Percentiles rank a stretch among this genome's conserved stretches.
phyloP scores from a whole-genome alignment of 2,329 filamentous ascomycete genomes.

The Trichoderma simmonsii region DNA sequence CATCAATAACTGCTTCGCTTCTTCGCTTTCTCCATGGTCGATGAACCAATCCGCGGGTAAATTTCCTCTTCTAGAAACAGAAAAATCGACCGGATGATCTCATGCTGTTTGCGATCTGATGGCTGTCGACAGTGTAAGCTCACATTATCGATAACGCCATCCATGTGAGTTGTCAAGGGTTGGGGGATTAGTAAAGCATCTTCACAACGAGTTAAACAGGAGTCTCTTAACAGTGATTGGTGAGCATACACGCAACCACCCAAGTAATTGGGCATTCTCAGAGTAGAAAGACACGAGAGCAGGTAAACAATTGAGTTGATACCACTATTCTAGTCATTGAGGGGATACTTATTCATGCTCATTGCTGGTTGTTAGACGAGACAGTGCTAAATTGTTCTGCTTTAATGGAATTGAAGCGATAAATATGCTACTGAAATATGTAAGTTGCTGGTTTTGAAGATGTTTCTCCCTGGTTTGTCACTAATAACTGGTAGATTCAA shows the following conservation, averaged over 20 bases:
- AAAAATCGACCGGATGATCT: neutral
- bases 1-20: neutral
- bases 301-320: neutral
- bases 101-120: neutral
- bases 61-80: neutral
- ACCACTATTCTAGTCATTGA: neutral
- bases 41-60: neutral
- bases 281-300: neutral
- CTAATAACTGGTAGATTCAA: neutral
- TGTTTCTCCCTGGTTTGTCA: neutral
- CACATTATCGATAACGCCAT: neutral
- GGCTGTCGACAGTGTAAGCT: neutral
- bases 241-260: neutral
- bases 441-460: neutral
- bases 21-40: neutral
- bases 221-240: neutral
- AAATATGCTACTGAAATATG: neutral
- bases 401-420: neutral
- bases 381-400: neutral
- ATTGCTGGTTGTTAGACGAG: neutral
- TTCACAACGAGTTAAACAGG: neutral
- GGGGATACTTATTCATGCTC: neutral
- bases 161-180: neutral
- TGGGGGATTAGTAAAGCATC: neutral
- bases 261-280: neutral